Conservation (phyloP, 2,329 filamentous ascomycete genomes). For the Talaromyces sp. region DNA sequence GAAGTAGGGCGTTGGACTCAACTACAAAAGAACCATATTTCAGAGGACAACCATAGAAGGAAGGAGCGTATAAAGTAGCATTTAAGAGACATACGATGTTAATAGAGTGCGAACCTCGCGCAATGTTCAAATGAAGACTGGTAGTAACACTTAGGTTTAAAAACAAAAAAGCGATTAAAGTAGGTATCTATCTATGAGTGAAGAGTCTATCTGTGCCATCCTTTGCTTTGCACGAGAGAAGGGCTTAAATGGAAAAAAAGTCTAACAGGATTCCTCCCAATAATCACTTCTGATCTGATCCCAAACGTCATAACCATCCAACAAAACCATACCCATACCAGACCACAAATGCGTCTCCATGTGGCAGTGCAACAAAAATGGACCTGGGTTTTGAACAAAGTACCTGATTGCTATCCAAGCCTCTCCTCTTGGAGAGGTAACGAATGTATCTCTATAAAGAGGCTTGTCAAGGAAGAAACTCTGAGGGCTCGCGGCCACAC, state of each 20-base stretch:
- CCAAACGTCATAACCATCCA: slow-evolving; percentile 40
- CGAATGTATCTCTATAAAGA: slow-evolving; percentile 49
- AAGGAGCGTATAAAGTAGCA: not conserved
- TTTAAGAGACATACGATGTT: not conserved
- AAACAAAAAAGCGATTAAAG: not conserved
- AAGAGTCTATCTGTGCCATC: not conserved
- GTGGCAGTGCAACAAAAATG: slow-evolving; percentile 58
- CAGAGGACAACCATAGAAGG: not conserved
- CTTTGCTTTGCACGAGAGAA: not conserved
- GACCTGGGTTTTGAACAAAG: slow-evolving; percentile 52
- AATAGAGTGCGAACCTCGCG: not conserved
- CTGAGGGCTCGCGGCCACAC: slow-evolving; percentile 45
- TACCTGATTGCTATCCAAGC: slow-evolving; percentile 55
- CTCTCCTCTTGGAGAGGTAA: slow-evolving; percentile 38
- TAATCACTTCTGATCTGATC: slow-evolving; percentile 28
- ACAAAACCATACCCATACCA: slow-evolving; percentile 56
- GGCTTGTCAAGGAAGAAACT: slow-evolving; percentile 59
- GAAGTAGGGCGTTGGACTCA: not conserved
- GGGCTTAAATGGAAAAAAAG: not conserved
- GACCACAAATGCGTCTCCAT: slow-evolving; percentile 54
- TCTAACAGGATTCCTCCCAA: slow-evolving; percentile 8
- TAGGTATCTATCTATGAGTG: not conserved
- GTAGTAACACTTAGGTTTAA: not conserved
- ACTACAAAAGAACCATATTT: not conserved
- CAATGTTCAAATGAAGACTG: too few species aligned